These are phyloP conservation scores for Alopecurus myosuroides DNA, from an alignment of 176 grass and related monocot species.

Conservation along the genomic window DNA sequence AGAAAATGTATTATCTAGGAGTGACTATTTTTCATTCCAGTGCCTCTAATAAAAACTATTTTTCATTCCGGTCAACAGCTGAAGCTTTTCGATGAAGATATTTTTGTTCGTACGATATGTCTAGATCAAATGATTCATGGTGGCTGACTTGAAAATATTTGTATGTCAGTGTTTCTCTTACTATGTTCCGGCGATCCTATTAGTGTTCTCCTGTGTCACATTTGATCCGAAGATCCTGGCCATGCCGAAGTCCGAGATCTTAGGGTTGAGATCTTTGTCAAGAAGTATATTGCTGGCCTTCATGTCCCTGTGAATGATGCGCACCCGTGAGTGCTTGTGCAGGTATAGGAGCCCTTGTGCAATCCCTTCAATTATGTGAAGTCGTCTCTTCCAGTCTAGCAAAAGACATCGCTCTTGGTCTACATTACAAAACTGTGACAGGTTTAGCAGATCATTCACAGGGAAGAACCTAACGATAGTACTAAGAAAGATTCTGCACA, in stretches of 20 bases:
- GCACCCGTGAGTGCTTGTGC: conserved; percentile 34
- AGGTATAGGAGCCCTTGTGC: conserved; percentile 38
- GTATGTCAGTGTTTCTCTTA: neutral
- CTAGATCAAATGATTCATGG: too few relatives aligned
- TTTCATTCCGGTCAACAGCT: too few relatives aligned
- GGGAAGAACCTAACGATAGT: too few relatives aligned
- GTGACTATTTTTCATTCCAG: too few relatives aligned
- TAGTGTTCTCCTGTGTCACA: conserved; percentile 31
- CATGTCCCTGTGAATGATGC: conserved; percentile 16
- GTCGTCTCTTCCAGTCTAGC: conserved; percentile 26
- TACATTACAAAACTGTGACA: neutral
- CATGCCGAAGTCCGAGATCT: conserved; percentile 28
- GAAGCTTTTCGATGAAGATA: too few relatives aligned
- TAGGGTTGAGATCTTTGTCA: conserved; percentile 25
- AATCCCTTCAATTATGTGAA: conserved; percentile 21
- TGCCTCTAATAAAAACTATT: too few relatives aligned
- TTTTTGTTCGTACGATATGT: too few relatives aligned
- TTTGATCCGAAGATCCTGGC: conserved; percentile 10
- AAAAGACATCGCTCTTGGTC: neutral
- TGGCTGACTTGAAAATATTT: too few relatives aligned
- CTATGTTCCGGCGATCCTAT: conserved; percentile 33
- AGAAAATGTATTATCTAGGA: too few relatives aligned
- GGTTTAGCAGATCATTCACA: neutral
- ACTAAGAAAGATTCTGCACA: neutral
- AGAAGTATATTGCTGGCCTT: neutral